Percentiles rank a stretch among this genome's conserved stretches.
Evolutionary conservation across 106 monocot species (phyloP).

Genomic region (Allium sativum): DNA sequence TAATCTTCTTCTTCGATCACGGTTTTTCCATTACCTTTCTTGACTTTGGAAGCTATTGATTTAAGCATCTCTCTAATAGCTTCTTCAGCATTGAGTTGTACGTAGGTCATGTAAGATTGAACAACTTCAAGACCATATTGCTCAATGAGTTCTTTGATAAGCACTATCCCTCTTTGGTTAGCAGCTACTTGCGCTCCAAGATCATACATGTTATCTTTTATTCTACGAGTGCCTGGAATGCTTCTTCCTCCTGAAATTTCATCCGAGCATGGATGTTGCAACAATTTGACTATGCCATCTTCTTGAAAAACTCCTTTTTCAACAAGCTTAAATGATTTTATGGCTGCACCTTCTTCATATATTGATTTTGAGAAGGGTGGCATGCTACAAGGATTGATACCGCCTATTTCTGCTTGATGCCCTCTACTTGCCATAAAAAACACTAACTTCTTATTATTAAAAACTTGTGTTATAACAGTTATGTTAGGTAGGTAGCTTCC

Average conservation of each 20-base stretch:
- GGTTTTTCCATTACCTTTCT: slow-evolving; percentile 25
- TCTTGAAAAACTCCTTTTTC: slow-evolving; percentile 75
- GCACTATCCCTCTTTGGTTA: slow-evolving; percentile 78
- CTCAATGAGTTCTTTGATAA: slow-evolving; percentile 87
- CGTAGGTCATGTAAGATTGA: slow-evolving; percentile 78
- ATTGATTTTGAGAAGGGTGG: slow-evolving; percentile 89
- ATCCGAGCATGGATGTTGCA: slow-evolving; percentile 36
- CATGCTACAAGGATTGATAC: slow-evolving; percentile 94
- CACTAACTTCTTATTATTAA: slow-evolving; percentile 57
- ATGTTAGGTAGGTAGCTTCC: slow-evolving; percentile 97
- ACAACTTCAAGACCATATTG: slow-evolving; percentile 69
- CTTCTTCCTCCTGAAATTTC: slow-evolving; percentile 13
- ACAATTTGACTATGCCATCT: slow-evolving; percentile 50
- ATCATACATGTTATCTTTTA: slow-evolving; percentile 89
- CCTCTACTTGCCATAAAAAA: slow-evolving; percentile 97
- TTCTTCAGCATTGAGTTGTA: slow-evolving; percentile 82
- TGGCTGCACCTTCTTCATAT: slow-evolving; percentile 91
- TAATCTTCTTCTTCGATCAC: slow-evolving; percentile 75
- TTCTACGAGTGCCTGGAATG: slow-evolving; percentile 70
- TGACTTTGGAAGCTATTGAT: slow-evolving; percentile 37
- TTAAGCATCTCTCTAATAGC: slow-evolving; percentile 94
- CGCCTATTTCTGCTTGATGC: slow-evolving; percentile 95
- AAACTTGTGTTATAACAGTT: slow-evolving; percentile 89
- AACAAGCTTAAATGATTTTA: slow-evolving; percentile 90
- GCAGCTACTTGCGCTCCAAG: slow-evolving; percentile 88